Base-by-base conservation (phyloP, 441 rosid genomes). In the Pelargonium cotyledonis region DNA sequence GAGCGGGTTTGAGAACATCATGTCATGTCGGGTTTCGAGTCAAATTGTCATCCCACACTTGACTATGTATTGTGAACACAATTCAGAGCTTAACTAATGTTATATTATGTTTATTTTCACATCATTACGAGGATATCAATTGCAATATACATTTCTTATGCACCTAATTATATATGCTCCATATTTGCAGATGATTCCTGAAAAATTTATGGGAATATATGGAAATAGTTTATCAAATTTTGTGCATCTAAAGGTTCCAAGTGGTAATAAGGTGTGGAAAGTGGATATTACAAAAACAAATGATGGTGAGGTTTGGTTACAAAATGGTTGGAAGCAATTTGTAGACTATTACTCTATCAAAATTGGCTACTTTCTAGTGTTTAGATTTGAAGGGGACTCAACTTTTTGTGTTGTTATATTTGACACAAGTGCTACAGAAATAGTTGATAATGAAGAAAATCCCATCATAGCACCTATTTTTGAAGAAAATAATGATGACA, bases 241-340 rank as follows among this genome's bases (percentile, higher is more conserved):
- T 7, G 51, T 46, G 51, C 8, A 31, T 0, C 73, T 77, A 6
- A 65, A 72, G 71, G 79, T 74, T 26, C 79, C 79, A 0, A 65
- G 19, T 66, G 83, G 77, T 3, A 29, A 29, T 15, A 62, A 11
- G 21, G 44, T n/a, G 23, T 82, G 85, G 85, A 8, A 66, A 63
- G 63, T 80, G 8, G 75, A 76, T 58, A 26, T 78, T 12, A 41
- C 14, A 2, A 60, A 65, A 70, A 3, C 15, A 70, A 18, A 55
- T 8, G 75, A 73, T 63, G 79, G 73, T 16, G 72, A 79, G 65
- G 71, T 79, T 72, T 83, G 84, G 88, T 67, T 88, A 0, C 58
- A 70, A 3, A 79, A 75, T 2, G 90, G 90, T 8, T 87, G 86
- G 90, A 61, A 71, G 40, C 78, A 77, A 26, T 84, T 84, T 64